These are phyloP conservation scores for Aspergillus quadricinctus DNA, from an alignment of 2,329 filamentous ascomycete species.

Conservation along the genomic window DNA sequence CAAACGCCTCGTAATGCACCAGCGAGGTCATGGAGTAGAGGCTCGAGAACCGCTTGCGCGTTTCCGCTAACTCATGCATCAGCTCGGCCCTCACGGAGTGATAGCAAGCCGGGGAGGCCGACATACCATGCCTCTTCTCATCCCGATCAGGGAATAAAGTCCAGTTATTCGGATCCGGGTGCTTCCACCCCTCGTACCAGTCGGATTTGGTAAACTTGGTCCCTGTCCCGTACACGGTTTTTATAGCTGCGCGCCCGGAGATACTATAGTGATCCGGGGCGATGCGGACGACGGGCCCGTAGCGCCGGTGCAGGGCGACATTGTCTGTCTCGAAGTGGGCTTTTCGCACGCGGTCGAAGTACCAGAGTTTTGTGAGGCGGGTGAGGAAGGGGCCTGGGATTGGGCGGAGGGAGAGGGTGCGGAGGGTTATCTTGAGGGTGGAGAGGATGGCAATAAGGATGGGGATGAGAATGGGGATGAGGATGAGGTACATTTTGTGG, in stretches of 20 bases:
- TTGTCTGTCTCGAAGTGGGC: constrained; percentile 39
- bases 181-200: constrained; percentile 33
- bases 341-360: constrained; percentile 33
- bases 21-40: constrained; percentile 49
- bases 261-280: constrained; percentile 48
- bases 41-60: constrained; percentile 38
- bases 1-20: constrained; percentile 47
- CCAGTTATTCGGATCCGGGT: constrained; percentile 26
- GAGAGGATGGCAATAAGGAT: too few relatives aligned
- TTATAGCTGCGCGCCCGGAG: constrained; percentile 38
- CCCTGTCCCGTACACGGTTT: constrained; percentile 41
- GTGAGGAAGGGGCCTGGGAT: constrained; percentile 46
- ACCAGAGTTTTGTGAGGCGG: constrained; percentile 44
- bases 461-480: too few relatives aligned
- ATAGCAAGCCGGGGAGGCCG: neutral
- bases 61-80: constrained; percentile 11
- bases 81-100: too few relatives aligned
- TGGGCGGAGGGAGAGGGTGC: constrained; percentile 10
- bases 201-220: constrained; percentile 38
- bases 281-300: constrained; percentile 45
- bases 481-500: neutral
- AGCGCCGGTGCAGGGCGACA: constrained; percentile 37
- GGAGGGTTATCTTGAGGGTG: neutral
- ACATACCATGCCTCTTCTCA: constrained; percentile 33
- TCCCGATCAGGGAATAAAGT: constrained; percentile 31